Percentiles rank a stretch among this genome's conserved stretches.
phyloP scores from a whole-genome alignment of 2,329 filamentous ascomycete genomes.

The Xenosphaeropsis pyriputrescens region DNA sequence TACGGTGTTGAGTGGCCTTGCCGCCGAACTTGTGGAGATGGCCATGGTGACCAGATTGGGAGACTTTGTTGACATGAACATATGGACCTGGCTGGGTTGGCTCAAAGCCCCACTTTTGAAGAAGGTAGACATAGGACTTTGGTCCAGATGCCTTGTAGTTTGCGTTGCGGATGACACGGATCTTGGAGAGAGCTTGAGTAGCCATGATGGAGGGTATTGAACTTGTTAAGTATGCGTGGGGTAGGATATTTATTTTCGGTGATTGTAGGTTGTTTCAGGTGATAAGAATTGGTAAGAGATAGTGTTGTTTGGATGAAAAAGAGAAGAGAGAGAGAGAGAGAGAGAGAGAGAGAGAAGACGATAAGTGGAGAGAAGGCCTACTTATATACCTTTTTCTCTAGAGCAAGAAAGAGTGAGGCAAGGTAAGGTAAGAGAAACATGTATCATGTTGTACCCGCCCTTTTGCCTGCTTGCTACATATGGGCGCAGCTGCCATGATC shows the following conservation, averaged over 20 bases:
- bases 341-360: no score
- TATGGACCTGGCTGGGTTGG: conserved; percentile 50
- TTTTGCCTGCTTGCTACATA: no score
- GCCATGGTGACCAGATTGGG: conserved; percentile 21
- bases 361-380: no score
- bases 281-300: no score
- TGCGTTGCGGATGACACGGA: conserved; percentile 38
- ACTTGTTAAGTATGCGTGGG: neutral
- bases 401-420: no score
- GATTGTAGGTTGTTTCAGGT: no score
- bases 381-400: no score
- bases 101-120: conserved; percentile 47
- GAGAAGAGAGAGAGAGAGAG: no score
- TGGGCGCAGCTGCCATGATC: no score
- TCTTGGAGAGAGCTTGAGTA: conserved; percentile 20
- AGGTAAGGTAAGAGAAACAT: no score
- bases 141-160: conserved; percentile 42
- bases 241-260: neutral
- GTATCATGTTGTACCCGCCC: no score
- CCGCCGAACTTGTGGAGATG: conserved; percentile 31
- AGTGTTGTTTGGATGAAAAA: no score
- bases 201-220: conserved; percentile 10
- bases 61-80: conserved; percentile 29
- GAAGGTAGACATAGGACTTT: conserved; percentile 46
- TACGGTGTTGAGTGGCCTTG: conserved; percentile 27